These are phyloP conservation scores for Alternaria triticina DNA, from an alignment of 2,329 filamentous ascomycete genomes.

Conservation along the genomic window DNA sequence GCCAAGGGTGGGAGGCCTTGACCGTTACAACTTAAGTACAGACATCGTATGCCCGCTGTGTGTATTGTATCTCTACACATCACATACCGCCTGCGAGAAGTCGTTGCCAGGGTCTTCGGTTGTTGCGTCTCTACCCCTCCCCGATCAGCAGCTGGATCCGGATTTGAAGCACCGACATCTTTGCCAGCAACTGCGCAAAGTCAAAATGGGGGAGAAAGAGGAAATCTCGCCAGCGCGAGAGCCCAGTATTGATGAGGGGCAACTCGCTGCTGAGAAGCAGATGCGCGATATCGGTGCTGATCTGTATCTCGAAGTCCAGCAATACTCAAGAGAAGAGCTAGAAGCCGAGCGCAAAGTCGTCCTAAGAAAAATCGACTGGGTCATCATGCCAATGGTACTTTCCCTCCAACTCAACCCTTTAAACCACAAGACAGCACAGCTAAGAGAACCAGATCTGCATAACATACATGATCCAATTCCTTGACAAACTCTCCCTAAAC, in stretches of 20 bases:
- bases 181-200: neutral
- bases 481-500: constrained; percentile 53
- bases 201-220: constrained; percentile 32
- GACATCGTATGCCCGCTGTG: neutral
- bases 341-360: constrained; percentile 52
- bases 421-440: neutral
- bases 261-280: constrained; percentile 40
- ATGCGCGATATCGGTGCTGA: constrained; percentile 55
- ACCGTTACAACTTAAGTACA: neutral
- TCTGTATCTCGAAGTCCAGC: constrained; percentile 54
- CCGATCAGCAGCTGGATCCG: neutral
- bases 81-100: neutral
- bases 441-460: constrained; percentile 39
- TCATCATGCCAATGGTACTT: constrained; percentile 55
- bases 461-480: constrained; percentile 57
- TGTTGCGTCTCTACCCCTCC: neutral
- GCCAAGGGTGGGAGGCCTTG: constrained; percentile 25
- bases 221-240: constrained; percentile 28
- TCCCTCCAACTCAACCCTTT: neutral
- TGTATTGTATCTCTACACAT: neutral
- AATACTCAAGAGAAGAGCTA: constrained; percentile 53
- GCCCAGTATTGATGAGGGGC: constrained; percentile 37
- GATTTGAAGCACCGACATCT: neutral
- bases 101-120: neutral
- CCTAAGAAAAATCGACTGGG: constrained; percentile 53